These are phyloP conservation scores for Purpureocillium lavendulum DNA, from an alignment of 2,329 filamentous ascomycete genomes.

Conservation along the genomic window DNA sequence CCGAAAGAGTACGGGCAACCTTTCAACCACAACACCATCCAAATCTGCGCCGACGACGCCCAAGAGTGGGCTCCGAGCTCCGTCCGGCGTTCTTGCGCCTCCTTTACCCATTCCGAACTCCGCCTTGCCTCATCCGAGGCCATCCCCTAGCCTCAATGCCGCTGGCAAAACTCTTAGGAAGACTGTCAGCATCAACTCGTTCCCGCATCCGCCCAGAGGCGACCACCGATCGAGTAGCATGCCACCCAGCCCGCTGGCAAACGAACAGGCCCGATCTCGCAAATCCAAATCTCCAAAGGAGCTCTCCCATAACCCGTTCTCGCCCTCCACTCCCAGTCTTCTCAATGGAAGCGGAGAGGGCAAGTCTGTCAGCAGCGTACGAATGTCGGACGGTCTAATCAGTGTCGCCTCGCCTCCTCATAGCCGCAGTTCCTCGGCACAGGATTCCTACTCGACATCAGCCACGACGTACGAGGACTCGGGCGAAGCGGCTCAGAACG, in stretches of 20 bases:
- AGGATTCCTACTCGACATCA: slow-evolving; percentile 86
- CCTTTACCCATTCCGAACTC: slow-evolving; percentile 45
- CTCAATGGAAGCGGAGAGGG: slow-evolving; percentile 73
- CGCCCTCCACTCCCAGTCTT: slow-evolving; percentile 56
- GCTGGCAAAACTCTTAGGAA: slow-evolving; percentile 69
- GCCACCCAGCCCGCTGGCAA: slow-evolving; percentile 52
- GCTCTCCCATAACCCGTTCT: slow-evolving; percentile 39
- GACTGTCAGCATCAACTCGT: slow-evolving; percentile 87
- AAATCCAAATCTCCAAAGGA: slow-evolving; percentile 51
- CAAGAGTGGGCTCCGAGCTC: slow-evolving; percentile 50
- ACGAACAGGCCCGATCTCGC: slow-evolving; percentile 38
- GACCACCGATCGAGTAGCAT: slow-evolving; percentile 50
- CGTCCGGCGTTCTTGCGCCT: slow-evolving; percentile 45
- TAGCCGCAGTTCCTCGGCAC: slow-evolving; percentile 84
- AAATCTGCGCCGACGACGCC: slow-evolving; percentile 39
- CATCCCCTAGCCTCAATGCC: slow-evolving; percentile 45
- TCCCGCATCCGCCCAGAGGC: slow-evolving; percentile 78
- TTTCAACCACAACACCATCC: slow-evolving; percentile 26
- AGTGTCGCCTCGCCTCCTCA: slow-evolving; percentile 76
- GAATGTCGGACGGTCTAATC: slow-evolving; percentile 66
- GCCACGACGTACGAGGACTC: slow-evolving; percentile 82
- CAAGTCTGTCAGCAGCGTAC: slow-evolving; percentile 58
- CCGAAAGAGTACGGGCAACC: slow-evolving; percentile 53
- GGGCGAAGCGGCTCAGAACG: slow-evolving; percentile 41
- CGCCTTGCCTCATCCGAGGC: slow-evolving; percentile 47